Conservation (phyloP, 805 yeast species). For the Grigorovia humatica region DNA sequence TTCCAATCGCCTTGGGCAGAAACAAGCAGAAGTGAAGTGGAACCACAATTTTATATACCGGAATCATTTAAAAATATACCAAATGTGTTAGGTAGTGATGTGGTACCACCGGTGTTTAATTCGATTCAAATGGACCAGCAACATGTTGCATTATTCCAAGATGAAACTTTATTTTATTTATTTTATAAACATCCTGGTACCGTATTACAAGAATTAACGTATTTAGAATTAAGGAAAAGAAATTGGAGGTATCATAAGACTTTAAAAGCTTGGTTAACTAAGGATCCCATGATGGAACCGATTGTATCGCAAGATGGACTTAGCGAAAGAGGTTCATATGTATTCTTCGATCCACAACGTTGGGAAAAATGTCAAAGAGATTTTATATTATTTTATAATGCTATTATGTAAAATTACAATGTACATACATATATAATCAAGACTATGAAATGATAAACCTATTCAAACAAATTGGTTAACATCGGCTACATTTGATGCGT, state of each 20-base stretch:
- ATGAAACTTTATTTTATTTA: constrained; percentile 86
- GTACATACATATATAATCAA: no score
- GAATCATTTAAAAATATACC: constrained; percentile 35
- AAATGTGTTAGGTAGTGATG: constrained; percentile 21
- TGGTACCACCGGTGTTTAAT: constrained; percentile 26
- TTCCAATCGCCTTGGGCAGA: constrained; percentile 95
- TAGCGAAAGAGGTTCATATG: constrained; percentile 86
- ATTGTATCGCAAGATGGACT: constrained; percentile 59
- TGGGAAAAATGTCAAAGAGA: constrained; percentile 90
- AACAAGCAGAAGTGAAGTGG: constrained; percentile 80
- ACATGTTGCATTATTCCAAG: constrained; percentile 57
- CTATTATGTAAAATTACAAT: constrained; percentile 37
- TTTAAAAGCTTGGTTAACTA: constrained; percentile 91
- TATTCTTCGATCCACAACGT: constrained; percentile 87
- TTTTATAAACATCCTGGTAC: constrained; percentile 92
- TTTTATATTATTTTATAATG: constrained; percentile 49
- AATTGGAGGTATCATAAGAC: constrained; percentile 98
- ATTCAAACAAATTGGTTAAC: no score
- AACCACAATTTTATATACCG: constrained; percentile 69
- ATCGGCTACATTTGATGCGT: no score
- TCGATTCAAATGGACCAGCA: constrained; percentile 31
- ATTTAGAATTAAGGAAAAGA: constrained; percentile 78
- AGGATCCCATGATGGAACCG: constrained; percentile 84
- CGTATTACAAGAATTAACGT: constrained; percentile 85
- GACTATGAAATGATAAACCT: no score